These are phyloP conservation scores for Aureobasidium sp. DNA, from an alignment of 2,329 filamentous ascomycete species.

Conservation along the genomic window DNA sequence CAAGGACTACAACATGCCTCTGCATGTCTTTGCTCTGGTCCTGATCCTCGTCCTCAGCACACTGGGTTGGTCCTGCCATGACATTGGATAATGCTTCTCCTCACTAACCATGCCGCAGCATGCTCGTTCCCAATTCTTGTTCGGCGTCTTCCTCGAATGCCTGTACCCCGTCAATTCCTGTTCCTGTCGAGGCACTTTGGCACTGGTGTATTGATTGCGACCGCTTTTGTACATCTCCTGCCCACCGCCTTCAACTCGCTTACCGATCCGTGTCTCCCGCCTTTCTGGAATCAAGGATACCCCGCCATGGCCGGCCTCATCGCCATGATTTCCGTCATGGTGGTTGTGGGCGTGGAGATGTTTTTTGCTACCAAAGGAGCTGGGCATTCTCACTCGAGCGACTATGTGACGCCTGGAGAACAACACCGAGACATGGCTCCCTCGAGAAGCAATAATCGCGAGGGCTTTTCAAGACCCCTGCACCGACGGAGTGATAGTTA, in stretches of 20 bases:
- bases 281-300: constrained; percentile 74
- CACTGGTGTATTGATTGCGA: constrained; percentile 51
- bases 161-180: constrained; percentile 52
- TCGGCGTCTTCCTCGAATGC: constrained; percentile 52
- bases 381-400: constrained; percentile 49
- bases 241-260: constrained; percentile 56
- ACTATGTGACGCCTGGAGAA: constrained; percentile 40
- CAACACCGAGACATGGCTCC: background rate
- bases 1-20: constrained; percentile 47
- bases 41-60: constrained; percentile 51
- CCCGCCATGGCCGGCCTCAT: constrained; percentile 72
- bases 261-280: constrained; percentile 61
- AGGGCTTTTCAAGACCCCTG: background rate
- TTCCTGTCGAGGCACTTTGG: constrained; percentile 55
- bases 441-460: background rate
- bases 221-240: constrained; percentile 54
- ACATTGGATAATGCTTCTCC: background rate
- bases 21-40: constrained; percentile 53
- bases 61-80: constrained; percentile 33
- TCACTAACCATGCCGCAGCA: constrained; percentile 31
- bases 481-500: constrained; percentile 21
- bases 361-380: constrained; percentile 70
- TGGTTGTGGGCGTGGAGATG: constrained; percentile 81
- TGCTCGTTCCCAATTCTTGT: constrained; percentile 57
- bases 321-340: constrained; percentile 72